Evolutionary conservation across 371 early-diverging fungal species (phyloP).

Genomic region (Haplosporangium sp.): DNA sequence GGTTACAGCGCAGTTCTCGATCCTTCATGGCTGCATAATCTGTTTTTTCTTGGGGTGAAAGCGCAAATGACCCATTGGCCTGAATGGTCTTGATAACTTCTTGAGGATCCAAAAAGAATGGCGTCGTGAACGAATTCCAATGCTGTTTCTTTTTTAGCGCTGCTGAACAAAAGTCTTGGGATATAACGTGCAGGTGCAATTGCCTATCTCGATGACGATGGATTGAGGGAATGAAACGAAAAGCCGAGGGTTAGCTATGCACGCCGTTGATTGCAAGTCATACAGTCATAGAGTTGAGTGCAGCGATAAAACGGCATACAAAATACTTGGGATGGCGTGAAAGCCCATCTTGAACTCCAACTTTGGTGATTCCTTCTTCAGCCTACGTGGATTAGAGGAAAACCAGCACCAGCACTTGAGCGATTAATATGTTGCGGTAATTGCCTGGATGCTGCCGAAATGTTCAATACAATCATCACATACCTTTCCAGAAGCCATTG

Average conservation of each 20-base stretch:
- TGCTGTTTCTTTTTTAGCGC: constrained; percentile 66
- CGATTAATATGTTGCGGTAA: too few relatives aligned
- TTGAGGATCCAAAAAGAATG: constrained; percentile 57
- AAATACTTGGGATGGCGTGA: constrained; percentile 69
- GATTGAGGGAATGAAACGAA: not conserved
- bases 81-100: constrained; percentile 48
- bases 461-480: not conserved
- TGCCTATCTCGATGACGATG: constrained; percentile 43
- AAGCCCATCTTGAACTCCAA: constrained; percentile 66
- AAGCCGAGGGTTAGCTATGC: not conserved
- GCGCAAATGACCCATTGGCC: constrained; percentile 31
- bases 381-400: not conserved
- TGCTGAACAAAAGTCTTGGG: constrained; percentile 63
- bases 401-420: too few relatives aligned
- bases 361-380: constrained; percentile 23
- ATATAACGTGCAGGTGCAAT: constrained; percentile 72
- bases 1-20: constrained; percentile 18
- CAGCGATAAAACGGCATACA: constrained; percentile 29
- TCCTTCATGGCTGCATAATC: constrained; percentile 5
- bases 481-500: constrained; percentile 29
- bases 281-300: not conserved
- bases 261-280: too few relatives aligned
- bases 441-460: too few relatives aligned
- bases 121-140: constrained; percentile 72
- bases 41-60: constrained; percentile 4